Conservation (phyloP, 2,329 filamentous ascomycete genomes). For the Pseudogymnoascus destructans region DNA sequence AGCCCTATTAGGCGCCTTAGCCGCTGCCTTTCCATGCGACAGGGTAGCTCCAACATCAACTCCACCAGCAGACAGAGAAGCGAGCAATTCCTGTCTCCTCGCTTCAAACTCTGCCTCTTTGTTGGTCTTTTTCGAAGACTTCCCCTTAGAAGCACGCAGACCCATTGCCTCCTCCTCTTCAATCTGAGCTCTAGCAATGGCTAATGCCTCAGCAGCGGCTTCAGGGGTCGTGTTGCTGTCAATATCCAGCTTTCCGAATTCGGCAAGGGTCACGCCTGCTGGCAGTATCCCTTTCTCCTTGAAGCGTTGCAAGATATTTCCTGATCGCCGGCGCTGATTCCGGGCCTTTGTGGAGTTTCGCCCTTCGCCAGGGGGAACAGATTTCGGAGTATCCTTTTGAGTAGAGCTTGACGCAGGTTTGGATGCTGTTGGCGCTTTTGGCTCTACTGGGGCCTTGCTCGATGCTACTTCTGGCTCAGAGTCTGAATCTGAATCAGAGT, state of each 20-base stretch:
- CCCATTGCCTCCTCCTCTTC: slow-evolving; percentile 6
- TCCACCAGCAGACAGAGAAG: slow-evolving; percentile 38
- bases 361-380: slow-evolving; percentile 36
- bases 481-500: slow-evolving; percentile 16
- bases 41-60: slow-evolving; percentile 34
- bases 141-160: not conserved
- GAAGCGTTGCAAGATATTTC: slow-evolving; percentile 36
- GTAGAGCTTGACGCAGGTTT: not conserved
- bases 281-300: slow-evolving; percentile 41
- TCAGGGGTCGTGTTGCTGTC: slow-evolving; percentile 17
- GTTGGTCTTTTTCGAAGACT: slow-evolving; percentile 11
- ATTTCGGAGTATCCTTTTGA: slow-evolving; percentile 2
- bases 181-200: slow-evolving; percentile 15
- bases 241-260: slow-evolving; percentile 31
- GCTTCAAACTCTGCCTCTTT: slow-evolving; percentile 34
- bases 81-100: slow-evolving; percentile 37
- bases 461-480: slow-evolving; percentile 29
- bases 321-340: slow-evolving; percentile 40
- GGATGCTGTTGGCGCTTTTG: not conserved
- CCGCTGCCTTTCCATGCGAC: not conserved
- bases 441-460: slow-evolving; percentile 21
- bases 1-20: not conserved
- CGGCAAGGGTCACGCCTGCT: slow-evolving; percentile 35
- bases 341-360: slow-evolving; percentile 37
- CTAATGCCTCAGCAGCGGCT: slow-evolving; percentile 17